Percentiles rank a stretch among this genome's conserved stretches.
Evolutionary conservation across 495 filamentous ascomycete genomes (phyloP).

Genomic region (Penicillium macrosclerotiorum): DNA sequence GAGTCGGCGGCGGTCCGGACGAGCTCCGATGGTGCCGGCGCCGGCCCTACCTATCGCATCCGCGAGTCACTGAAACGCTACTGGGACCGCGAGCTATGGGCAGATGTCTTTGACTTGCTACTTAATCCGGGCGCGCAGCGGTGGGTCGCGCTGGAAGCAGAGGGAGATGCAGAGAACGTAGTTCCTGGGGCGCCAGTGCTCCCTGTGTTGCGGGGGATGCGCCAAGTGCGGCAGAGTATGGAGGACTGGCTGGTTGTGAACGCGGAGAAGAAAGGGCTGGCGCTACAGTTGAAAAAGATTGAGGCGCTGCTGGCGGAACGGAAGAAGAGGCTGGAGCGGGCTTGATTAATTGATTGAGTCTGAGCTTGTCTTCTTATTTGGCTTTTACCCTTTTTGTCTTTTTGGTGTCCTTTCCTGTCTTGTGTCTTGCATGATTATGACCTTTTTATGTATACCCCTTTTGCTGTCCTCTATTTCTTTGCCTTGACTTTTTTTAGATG

Average conservation of each 20-base stretch:
- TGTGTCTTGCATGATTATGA: neutral
- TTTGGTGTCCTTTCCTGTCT: neutral
- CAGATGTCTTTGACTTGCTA: slow-evolving; percentile 75
- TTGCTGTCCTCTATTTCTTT: neutral
- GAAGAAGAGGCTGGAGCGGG: slow-evolving; percentile 52
- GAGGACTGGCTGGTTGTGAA: slow-evolving; percentile 79
- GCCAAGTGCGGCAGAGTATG: slow-evolving; percentile 69
- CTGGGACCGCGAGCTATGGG: slow-evolving; percentile 94
- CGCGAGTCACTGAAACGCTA: slow-evolving; percentile 82
- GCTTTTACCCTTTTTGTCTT: neutral
- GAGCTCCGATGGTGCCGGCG: slow-evolving; percentile 12
- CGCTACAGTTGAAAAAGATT: slow-evolving; percentile 57
- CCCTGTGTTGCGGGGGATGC: slow-evolving; percentile 67
- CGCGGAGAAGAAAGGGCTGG: slow-evolving; percentile 72
- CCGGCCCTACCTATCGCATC: slow-evolving; percentile 59
- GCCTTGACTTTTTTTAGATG: neutral
- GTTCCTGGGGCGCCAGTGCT: slow-evolving; percentile 33
- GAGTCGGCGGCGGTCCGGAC: slow-evolving; percentile 63
- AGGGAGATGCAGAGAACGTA: slow-evolving; percentile 47
- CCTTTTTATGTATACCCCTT: neutral
- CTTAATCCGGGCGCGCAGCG: slow-evolving; percentile 67
- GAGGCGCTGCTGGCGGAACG: slow-evolving; percentile 67
- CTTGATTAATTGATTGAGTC: slow-evolving; percentile 5
- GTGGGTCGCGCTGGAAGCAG: slow-evolving; percentile 37
- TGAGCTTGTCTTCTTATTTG: slow-evolving; percentile 7